A percentile compares a stretch with the other conserved stretches of the same genome.
Evolutionary conservation across 176 grass and related monocot genomes (phyloP).

Genomic region (Thalia dealbata): DNA sequence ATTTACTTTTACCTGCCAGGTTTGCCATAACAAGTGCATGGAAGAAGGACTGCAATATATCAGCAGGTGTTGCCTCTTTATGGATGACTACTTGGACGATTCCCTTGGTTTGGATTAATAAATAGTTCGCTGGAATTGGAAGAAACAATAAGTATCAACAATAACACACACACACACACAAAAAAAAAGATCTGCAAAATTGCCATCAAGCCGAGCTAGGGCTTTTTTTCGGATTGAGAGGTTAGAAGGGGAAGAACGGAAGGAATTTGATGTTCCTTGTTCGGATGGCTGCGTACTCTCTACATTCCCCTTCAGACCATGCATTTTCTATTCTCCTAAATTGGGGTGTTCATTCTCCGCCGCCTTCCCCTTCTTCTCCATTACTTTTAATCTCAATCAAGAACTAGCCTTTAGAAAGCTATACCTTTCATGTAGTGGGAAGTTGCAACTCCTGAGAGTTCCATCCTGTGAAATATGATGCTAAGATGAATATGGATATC

Average conservation of each 20-base stretch:
- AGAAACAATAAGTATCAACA: background rate
- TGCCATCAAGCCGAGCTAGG: background rate
- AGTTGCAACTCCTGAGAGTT: slow-evolving; percentile 44
- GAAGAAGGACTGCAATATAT: slow-evolving; percentile 72
- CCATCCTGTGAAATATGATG: slow-evolving; percentile 40
- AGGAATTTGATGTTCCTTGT: too few species aligned
- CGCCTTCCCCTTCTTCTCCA: too few species aligned
- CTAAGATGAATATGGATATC: background rate
- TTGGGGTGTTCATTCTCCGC: too few species aligned
- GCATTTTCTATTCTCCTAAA: too few species aligned
- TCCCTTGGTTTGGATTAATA: slow-evolving; percentile 58
- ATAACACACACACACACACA: too few species aligned
- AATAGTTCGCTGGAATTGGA: slow-evolving; percentile 44
- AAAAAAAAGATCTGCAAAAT: slow-evolving; percentile 1
- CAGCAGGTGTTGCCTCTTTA: slow-evolving; percentile 58
- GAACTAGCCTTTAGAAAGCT: background rate
- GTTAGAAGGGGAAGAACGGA: too few species aligned
- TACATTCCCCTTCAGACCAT: too few species aligned
- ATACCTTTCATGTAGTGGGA: slow-evolving; percentile 49
- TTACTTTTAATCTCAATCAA: too few species aligned
- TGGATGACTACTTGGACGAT: slow-evolving; percentile 57
- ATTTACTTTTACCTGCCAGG: slow-evolving; percentile 25
- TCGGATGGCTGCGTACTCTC: too few species aligned
- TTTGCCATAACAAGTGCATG: slow-evolving; percentile 47
- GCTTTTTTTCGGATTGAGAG: too few species aligned